Base-by-base conservation (phyloP, 768 basidiomycete genomes). In the Phaffia tasmanica region DNA sequence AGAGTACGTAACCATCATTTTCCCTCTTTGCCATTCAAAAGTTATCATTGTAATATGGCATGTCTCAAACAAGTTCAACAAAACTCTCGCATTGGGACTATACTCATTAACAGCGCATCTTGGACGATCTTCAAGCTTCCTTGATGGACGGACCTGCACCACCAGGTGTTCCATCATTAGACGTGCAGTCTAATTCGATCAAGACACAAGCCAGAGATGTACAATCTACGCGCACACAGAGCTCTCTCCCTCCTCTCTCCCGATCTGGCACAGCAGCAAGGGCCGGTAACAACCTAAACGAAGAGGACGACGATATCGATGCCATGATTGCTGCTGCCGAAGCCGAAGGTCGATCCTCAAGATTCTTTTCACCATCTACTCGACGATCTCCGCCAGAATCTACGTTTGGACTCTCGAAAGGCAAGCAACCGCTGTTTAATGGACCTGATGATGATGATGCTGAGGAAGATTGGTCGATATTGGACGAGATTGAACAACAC, bases 1-100 rank as follows among this genome's bases (percentile, higher is more conserved):
- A 82, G 86, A 77, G 94, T 95, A 73, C 69, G 83, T 78, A 35
- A 21, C 51, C 30, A 11, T n/a, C n/a, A 42, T 42, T 42, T 42
- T 5, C 35, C 35, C 11, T 11, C 6, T 42, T 11, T 42, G 35
- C 35, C 11, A 11, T 42, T 11, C 11, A 5, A 42, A 42, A 42
- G 35, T 42, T n/a, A n/a, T n/a, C n/a, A n/a, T n/a, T n/a, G n/a
- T n/a, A n/a, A n/a, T n/a, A n/a, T n/a, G n/a, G n/a, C n/a, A n/a
- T n/a, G n/a, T n/a, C n/a, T n/a, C n/a, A n/a, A n/a, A n/a, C n/a
- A n/a, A n/a, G n/a, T n/a, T n/a, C n/a, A n/a, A n/a, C n/a, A n/a
- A n/a, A n/a, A n/a, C n/a, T n/a, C n/a, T n/a, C n/a, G n/a, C n/a
- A n/a, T n/a, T n/a, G n/a, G n/a, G 35, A 42, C 11, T 42, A 42